Percentiles rank a stretch among this genome's conserved stretches.
Evolutionary conservation across 179 eudicot genomes (phyloP).

Genomic region (Beta lomatogona): DNA sequence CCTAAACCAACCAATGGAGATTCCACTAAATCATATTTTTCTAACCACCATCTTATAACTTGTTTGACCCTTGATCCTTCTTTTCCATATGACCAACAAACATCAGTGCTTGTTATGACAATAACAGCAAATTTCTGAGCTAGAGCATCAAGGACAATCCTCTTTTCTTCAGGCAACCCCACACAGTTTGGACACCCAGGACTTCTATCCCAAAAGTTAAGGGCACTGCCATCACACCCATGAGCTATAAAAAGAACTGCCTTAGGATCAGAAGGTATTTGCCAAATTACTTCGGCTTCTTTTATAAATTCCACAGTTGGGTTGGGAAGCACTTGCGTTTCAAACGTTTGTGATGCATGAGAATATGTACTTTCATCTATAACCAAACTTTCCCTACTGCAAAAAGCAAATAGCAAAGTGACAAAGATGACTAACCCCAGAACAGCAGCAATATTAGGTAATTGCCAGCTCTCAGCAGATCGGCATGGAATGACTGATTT

Average conservation of each 20-base stretch:
- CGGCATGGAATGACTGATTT: constrained; percentile 30
- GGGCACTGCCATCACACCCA: constrained; percentile 75
- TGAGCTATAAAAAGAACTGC: constrained; percentile 87
- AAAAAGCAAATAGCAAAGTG: constrained; percentile 29
- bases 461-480: constrained; percentile 25
- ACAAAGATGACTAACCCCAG: constrained; percentile 41
- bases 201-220: constrained; percentile 73
- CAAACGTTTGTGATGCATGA: constrained; percentile 31
- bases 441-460: constrained; percentile 34
- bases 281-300: constrained; percentile 75
- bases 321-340: constrained; percentile 30
- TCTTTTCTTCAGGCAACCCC: constrained; percentile 94
- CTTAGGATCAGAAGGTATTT: constrained; percentile 62
- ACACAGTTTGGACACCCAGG: constrained; percentile 60
- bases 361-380: constrained; percentile 27
- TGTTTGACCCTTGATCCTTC: constrained; percentile 51
- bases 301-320: constrained; percentile 57
- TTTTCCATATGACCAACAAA: constrained; percentile 67
- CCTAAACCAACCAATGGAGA: constrained; percentile 84
- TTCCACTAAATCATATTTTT: constrained; percentile 52
- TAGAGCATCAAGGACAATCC: constrained; percentile 66
- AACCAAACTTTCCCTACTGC: constrained; percentile 20
- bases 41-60: constrained; percentile 60
- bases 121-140: constrained; percentile 66
- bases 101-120: constrained; percentile 57